A percentile compares a stretch with the other conserved stretches of the same genome.
phyloP scores from a whole-genome alignment of 1,139 yeast species.

The Suhomyces maxii region DNA sequence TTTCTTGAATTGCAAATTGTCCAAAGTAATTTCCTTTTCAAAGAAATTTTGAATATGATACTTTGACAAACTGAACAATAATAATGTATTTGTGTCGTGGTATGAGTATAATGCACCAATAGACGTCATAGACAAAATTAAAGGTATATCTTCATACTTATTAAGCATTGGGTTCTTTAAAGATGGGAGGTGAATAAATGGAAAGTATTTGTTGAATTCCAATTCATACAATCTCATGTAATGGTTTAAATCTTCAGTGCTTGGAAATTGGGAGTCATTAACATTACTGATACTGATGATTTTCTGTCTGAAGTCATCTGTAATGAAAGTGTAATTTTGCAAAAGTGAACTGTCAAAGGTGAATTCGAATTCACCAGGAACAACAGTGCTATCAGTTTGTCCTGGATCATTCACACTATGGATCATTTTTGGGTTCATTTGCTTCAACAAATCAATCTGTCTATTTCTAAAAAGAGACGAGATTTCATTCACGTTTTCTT shows the following conservation, averaged over 20 bases:
- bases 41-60: constrained; percentile 74
- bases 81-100: constrained; percentile 74
- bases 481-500: constrained; percentile 31
- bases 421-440: constrained; percentile 21
- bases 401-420: not conserved
- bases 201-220: constrained; percentile 78
- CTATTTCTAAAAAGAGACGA: constrained; percentile 58
- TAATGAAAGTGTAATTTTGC: constrained; percentile 30
- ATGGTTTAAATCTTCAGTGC: constrained; percentile 68
- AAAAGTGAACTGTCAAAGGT: constrained; percentile 13
- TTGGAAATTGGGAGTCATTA: constrained; percentile 63
- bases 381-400: constrained; percentile 1
- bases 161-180: constrained; percentile 55
- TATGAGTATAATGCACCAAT: constrained; percentile 86
- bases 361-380: constrained; percentile 14
- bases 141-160: constrained; percentile 66
- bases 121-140: constrained; percentile 80
- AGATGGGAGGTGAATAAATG: constrained; percentile 78
- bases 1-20: constrained; percentile 52
- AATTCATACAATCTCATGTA: constrained; percentile 69
- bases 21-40: constrained; percentile 54
- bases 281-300: constrained; percentile 56
- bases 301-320: constrained; percentile 50
- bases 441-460: constrained; percentile 58
- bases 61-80: constrained; percentile 76